Conservation (phyloP, 2,329 filamentous ascomycete genomes). For the Fusarium sambucinum region DNA sequence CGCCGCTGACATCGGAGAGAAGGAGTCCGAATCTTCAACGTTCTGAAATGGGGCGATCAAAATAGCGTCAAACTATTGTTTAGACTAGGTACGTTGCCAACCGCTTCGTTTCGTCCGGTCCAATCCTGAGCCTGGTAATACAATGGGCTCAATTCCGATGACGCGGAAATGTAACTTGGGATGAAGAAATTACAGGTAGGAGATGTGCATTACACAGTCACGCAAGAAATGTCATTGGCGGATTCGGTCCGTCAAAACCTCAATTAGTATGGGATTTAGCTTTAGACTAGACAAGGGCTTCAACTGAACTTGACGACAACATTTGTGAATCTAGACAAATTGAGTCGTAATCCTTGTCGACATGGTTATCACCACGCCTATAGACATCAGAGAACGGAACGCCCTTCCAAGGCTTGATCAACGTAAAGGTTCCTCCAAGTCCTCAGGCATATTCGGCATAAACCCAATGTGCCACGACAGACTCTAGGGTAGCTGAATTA, state of each 20-base stretch:
- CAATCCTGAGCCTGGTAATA: slow-evolving; percentile 3
- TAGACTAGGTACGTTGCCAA: background rate
- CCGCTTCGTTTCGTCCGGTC: slow-evolving; percentile 17
- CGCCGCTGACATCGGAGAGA: slow-evolving; percentile 8
- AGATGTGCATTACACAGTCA: background rate
- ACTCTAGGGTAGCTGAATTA: slow-evolving; percentile 10
- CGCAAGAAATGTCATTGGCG: slow-evolving; percentile 9
- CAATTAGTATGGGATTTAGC: background rate
- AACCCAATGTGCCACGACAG: accelerated
- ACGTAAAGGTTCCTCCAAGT: too few species aligned
- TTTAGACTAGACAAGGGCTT: background rate
- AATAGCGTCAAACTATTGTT: slow-evolving; percentile 15
- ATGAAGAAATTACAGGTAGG: slow-evolving; percentile 1
- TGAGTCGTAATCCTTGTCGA: background rate
- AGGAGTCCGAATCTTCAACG: slow-evolving; percentile 15
- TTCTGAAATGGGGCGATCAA: background rate
- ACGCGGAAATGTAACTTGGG: slow-evolving; percentile 6
- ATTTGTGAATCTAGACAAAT: slow-evolving; percentile 17
- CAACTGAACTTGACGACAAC: slow-evolving; percentile 2
- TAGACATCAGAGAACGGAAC: background rate
- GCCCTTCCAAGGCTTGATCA: too few species aligned
- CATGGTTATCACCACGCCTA: slow-evolving; percentile 13
- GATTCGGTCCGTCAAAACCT: background rate
- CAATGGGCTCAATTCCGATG: slow-evolving; percentile 10
- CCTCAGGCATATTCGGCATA: background rate